A percentile compares a stretch with the other conserved stretches of the same genome.
phyloP scores from a whole-genome alignment of 495 filamentous ascomycete genomes.

The Daldinia decipiens region DNA sequence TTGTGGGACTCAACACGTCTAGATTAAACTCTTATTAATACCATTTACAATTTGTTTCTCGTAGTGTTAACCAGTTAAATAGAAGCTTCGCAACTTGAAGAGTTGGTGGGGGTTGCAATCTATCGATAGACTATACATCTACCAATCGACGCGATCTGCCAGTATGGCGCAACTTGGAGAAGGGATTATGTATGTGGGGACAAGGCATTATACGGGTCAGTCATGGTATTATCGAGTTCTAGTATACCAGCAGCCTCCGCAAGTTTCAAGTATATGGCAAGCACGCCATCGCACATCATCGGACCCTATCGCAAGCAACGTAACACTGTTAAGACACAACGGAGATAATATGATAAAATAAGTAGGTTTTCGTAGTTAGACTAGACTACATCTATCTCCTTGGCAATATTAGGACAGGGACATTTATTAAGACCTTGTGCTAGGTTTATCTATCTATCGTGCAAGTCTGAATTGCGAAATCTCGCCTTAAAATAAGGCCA shows the following conservation, averaged over 20 bases:
- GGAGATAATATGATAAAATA: constrained; percentile 13
- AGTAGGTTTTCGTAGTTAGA: neutral
- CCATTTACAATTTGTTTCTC: constrained; percentile 10
- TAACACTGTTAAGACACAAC: constrained; percentile 12
- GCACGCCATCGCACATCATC: constrained; percentile 53
- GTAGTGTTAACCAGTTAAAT: constrained; percentile 4
- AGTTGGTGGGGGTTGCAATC: constrained; percentile 10
- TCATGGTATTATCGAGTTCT: neutral
- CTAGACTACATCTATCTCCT: neutral
- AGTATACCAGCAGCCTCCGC: constrained; percentile 1
- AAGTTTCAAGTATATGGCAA: constrained; percentile 24
- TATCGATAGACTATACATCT: constrained; percentile 35
- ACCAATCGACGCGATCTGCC: constrained; percentile 26
- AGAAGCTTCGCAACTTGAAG: constrained; percentile 3
- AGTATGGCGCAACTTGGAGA: constrained; percentile 37
- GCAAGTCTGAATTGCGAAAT: neutral
- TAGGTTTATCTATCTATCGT: neutral
- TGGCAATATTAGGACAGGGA: constrained; percentile 2
- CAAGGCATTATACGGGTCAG: constrained; percentile 10
- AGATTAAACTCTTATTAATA: constrained; percentile 30
- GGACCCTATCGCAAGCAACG: constrained; percentile 13
- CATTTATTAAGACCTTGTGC: constrained; percentile 1
- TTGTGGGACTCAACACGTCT: neutral
- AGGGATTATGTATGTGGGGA: constrained; percentile 35
- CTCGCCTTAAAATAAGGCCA: constrained; percentile 8